Base-by-base conservation (phyloP, 495 filamentous ascomycete genomes). In the Hyaloscypha finlandica region DNA sequence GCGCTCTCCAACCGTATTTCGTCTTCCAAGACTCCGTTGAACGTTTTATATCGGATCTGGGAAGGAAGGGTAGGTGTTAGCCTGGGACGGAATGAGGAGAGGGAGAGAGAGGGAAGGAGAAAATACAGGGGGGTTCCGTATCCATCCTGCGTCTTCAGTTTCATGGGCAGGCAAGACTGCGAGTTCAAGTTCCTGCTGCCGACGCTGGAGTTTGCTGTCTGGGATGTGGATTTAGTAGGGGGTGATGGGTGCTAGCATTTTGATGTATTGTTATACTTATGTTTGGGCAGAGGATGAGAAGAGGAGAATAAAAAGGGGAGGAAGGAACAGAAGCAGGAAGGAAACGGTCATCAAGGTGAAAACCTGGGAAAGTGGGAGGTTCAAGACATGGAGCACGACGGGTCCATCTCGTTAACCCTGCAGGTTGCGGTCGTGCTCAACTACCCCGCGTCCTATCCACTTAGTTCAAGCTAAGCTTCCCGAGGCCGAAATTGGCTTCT, bases 1-100 rank as follows among this genome's bases (percentile, higher is more conserved):
- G 72, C 25, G 73, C 72, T 1, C 80, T 76, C 84, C 83, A 86
- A 68, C 82, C 73, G 65, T 79, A 86, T 0, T 73, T 65, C 56
- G 78, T 71, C 4, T 30, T 32, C 84, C 83, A 86, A 48, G 79
- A 71, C 2, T 68, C 65, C 5, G 68, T 68, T n/a, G 84, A 72
- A 11, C 77, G 73, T 68, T 81, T 80, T 64, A 85, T 61, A 32
- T 57, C 14, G 22, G 54, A 9, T 53, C 51, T 25, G 54, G 54
- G n/a, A 54, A 56, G 19, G 25, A 25, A 25, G 20, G 14, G 35
- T 8, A 12, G 35, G 35, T 37, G 35, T 37, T 37, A 37, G 35
- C 35, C 12, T 37, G 25, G 25, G 25, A 25, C 12, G 35, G 35
- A 37, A 12, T 8, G 35, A 3, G 35, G 35, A 37, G 35, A 37